Evolutionary conservation across 2,329 filamentous ascomycete species (phyloP).

Genomic region (Aspergillus ibericus): DNA sequence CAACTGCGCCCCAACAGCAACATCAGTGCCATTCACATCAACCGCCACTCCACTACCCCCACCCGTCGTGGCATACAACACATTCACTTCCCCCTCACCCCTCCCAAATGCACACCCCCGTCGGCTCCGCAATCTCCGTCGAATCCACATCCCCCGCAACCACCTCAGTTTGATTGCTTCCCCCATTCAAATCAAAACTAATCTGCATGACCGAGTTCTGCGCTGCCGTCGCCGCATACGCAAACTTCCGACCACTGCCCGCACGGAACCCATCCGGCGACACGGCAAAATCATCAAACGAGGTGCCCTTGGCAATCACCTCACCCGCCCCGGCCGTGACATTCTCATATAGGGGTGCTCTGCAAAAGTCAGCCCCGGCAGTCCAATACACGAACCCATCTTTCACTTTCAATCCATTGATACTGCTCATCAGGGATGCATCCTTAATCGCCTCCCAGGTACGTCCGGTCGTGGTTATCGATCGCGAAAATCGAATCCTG

Average conservation of each 20-base stretch:
- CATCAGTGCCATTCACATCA: not conserved
- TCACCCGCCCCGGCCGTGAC: not conserved
- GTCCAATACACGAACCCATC: not conserved
- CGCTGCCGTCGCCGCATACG: not conserved
- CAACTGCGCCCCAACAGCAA: not conserved
- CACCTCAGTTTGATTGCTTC: not conserved
- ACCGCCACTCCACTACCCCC: not conserved
- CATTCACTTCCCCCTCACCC: not conserved
- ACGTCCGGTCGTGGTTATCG: not conserved
- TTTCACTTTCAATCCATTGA: not conserved
- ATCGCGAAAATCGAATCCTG: not conserved
- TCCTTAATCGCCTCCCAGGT: not conserved
- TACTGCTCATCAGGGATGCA: not conserved
- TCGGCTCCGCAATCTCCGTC: constrained; percentile 1
- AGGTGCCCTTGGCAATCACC: not conserved
- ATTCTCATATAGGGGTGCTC: not conserved
- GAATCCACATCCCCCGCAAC: not conserved
- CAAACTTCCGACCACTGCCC: not conserved
- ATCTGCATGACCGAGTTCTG: not conserved
- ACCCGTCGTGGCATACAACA: not conserved
- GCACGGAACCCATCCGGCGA: not conserved
- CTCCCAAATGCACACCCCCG: not conserved
- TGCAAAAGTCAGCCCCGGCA: not conserved
- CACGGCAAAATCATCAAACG: not conserved
- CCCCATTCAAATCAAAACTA: not conserved